Evolutionary conservation across 2,329 filamentous ascomycete genomes (phyloP).

Genomic region (Xylariaceae sp.): DNA sequence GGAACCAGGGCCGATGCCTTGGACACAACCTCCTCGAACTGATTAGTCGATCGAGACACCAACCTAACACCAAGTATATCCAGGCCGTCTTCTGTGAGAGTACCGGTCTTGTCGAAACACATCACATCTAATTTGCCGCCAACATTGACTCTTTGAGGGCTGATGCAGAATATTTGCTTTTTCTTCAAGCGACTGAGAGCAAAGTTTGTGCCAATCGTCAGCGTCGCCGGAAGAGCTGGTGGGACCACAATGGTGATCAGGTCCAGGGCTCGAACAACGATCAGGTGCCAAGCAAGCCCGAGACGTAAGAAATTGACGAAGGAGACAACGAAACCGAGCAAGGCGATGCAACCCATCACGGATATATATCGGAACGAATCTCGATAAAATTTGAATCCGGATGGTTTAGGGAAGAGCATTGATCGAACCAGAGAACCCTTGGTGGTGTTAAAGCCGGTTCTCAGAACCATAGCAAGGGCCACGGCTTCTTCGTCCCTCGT

Average conservation of each 20-base stretch:
- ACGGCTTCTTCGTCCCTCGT: constrained; percentile 81
- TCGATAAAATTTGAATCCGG: constrained; percentile 96
- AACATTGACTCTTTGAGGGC: constrained; percentile 92
- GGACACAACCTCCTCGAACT: constrained; percentile 70
- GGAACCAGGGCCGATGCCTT: constrained; percentile 55
- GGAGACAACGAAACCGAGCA: constrained; percentile 81
- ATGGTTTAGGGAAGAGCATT: constrained; percentile 97
- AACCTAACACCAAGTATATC: constrained; percentile 86
- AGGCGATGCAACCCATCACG: constrained; percentile 84
- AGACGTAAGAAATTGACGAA: constrained; percentile 89
- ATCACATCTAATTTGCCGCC: constrained; percentile 93
- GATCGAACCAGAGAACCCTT: constrained; percentile 93
- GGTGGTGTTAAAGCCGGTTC: constrained; percentile 95
- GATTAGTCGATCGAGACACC: constrained; percentile 52
- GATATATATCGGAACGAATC: constrained; percentile 97
- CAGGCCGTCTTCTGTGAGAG: constrained; percentile 88
- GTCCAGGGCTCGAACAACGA: constrained; percentile 86
- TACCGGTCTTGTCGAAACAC: constrained; percentile 99
- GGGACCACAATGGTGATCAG: constrained; percentile 97
- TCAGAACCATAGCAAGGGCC: constrained; percentile 82
- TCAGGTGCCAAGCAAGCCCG: constrained; percentile 77
- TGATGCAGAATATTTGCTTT: constrained; percentile 95
- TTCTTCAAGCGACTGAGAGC: constrained; percentile 78
- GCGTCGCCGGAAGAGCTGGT: constrained; percentile 84
- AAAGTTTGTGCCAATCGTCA: constrained; percentile 96